Conservation (phyloP, 805 yeast genomes). For the Candida maris region DNA sequence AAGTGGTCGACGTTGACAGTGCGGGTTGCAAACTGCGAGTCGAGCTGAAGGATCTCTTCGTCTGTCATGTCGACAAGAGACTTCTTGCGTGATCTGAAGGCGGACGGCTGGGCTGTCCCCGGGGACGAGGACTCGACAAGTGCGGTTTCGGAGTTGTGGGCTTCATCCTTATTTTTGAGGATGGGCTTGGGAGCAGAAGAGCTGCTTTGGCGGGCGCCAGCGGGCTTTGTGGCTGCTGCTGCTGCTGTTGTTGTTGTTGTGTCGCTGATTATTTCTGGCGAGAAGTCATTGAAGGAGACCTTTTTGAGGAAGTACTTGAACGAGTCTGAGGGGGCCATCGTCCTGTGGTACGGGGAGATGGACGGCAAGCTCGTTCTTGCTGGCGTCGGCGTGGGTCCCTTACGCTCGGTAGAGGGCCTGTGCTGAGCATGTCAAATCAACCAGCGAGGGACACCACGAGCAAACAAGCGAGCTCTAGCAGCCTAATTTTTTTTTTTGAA, state of each 20-base stretch:
- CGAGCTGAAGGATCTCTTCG: slow-evolving; percentile 52
- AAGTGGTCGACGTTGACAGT: slow-evolving; percentile 40
- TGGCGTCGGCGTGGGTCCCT: no score
- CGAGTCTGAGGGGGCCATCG: slow-evolving; percentile 1
- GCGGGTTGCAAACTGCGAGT: slow-evolving; percentile 46
- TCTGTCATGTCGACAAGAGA: slow-evolving; percentile 50
- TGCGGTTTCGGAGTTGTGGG: not conserved
- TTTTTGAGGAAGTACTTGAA: slow-evolving; percentile 3
- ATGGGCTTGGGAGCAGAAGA: slow-evolving; percentile 13
- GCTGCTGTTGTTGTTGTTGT: not conserved
- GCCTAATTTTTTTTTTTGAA: no score
- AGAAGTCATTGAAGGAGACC: slow-evolving; percentile 10
- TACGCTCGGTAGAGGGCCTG: no score
- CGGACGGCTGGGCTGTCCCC: slow-evolving; percentile 2
- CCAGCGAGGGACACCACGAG: no score
- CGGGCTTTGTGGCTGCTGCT: no score
- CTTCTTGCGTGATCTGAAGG: slow-evolving; percentile 32
- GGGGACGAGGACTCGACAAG: not conserved
- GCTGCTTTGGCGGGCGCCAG: no score
- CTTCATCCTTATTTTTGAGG: slow-evolving; percentile 10
- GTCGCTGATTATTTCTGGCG: slow-evolving; percentile 7
- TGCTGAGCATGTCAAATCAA: no score
- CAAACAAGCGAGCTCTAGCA: no score
- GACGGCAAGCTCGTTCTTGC: no score
- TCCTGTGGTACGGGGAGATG: no score